phyloP scores from a whole-genome alignment of 495 filamentous ascomycete species.

The Aspergillus funiculosus region DNA sequence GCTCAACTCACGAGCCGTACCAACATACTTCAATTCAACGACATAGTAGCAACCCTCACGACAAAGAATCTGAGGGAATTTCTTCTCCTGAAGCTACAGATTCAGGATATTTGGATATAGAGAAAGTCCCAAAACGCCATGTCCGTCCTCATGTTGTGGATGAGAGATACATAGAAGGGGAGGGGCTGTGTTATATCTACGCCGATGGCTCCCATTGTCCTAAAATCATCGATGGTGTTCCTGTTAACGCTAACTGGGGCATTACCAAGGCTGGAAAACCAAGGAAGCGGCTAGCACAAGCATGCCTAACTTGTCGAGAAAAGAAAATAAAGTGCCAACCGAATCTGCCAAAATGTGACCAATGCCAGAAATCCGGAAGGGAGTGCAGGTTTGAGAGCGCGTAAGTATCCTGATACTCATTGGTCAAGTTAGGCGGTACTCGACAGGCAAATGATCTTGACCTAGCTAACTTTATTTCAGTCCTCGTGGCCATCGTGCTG shows the following conservation, averaged over 20 bases:
- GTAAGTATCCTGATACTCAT: constrained; percentile 49
- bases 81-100: constrained; percentile 20
- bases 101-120: constrained; percentile 1
- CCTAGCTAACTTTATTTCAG: constrained; percentile 19
- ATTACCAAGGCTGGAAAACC: constrained; percentile 90
- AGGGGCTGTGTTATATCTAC: constrained; percentile 81
- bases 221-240: constrained; percentile 76
- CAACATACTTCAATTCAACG: constrained; percentile 14
- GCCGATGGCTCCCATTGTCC: constrained; percentile 81
- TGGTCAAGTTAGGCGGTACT: neutral
- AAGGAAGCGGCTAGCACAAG: constrained; percentile 80
- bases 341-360: constrained; percentile 74
- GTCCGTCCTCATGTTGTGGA: constrained; percentile 43
- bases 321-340: constrained; percentile 98
- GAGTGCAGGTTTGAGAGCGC: constrained; percentile 82
- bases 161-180: constrained; percentile 57
- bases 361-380: constrained; percentile 83
- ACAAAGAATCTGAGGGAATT: constrained; percentile 16
- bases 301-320: constrained; percentile 83
- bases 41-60: constrained; percentile 17
- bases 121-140: constrained; percentile 16
- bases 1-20: constrained; percentile 5
- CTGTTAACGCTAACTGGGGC: constrained; percentile 87
- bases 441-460: neutral
- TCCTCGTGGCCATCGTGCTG: constrained; percentile 36